Conservation (phyloP, 192 early-diverging fungal genomes). For the Rhizoclosmatium sp. region DNA sequence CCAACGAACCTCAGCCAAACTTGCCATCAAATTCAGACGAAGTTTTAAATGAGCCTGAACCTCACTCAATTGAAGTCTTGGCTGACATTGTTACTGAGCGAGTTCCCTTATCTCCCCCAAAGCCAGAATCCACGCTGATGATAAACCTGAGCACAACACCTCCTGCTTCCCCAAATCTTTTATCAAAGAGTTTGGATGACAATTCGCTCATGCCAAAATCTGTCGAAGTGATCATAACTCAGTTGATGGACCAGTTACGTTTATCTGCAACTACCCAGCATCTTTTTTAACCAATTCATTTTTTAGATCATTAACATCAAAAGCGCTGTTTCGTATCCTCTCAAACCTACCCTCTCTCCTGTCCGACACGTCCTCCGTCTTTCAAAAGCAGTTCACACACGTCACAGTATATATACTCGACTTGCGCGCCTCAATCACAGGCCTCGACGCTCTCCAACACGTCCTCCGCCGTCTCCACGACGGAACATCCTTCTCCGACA, state of each 20-base stretch:
- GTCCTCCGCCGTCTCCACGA: conserved; percentile 2
- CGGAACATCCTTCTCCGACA: not conserved
- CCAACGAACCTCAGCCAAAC: not conserved
- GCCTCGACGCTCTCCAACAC: conserved; percentile 19
- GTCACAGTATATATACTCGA: not conserved
- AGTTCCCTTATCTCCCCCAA: not conserved
- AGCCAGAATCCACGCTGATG: not conserved
- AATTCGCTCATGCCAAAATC: not conserved
- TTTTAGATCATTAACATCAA: not conserved
- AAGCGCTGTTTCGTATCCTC: conserved; percentile 7
- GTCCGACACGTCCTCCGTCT: not conserved
- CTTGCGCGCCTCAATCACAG: conserved; percentile 3
- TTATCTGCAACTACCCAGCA: not conserved
- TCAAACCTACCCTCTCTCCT: conserved; percentile 1
- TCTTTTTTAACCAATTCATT: conserved; percentile 9
- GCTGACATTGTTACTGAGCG: not conserved
- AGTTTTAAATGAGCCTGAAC: not conserved
- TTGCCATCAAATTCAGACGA: not conserved
- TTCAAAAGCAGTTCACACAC: not conserved
- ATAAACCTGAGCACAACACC: not conserved
- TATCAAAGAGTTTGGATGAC: not conserved
- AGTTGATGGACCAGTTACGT: conserved; percentile 17
- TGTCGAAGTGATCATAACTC: not conserved
- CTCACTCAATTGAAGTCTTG: not conserved
- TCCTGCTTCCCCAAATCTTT: not conserved